Evolutionary conservation across 257 asterid species (phyloP), one percentile per base, ranked within the genome.

Genomic region (Linderniella brevidens): DNA sequence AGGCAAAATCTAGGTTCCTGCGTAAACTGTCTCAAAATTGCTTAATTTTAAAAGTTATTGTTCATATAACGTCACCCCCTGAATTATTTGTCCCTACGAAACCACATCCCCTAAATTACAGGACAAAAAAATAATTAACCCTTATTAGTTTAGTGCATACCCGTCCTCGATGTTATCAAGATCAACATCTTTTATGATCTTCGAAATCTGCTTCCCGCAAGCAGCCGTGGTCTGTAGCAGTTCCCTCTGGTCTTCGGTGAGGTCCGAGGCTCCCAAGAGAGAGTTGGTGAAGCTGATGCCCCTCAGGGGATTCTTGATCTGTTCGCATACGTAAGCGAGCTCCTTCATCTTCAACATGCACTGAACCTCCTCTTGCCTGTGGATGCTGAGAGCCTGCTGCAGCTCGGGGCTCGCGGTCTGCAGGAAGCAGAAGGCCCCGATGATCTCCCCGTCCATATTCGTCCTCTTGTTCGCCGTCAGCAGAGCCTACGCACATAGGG

Each of bases 341-440:
- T 82, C 97, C 62, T 77, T 82, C 82, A 73, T 66, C 32, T 71
- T 83, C 7, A 82, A 72, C 42, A 68, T 62, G 14, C 68, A 50
- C 57, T 54, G 66, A 58, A 59, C 69, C 47, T 79, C 97, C 61
- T 77, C 76, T 53, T 61, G 80, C 69, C 72, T 79, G 64, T 82
- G 87, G 58, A 71, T 46, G 46, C 58, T 74, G 61, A 70, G 39
- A 58, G 79, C 64, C 49, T 75, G 73, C 64, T 79, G 93, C 69
- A 79, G 25, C 53, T 82, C 93, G 19, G 87, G 79, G 43, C 80
- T 70, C 4, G 82, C 87, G 60, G 71, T 73, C 78, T 86, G 94
- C 73, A 86, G 57, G 65, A 86, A 86, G 63, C 94, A 86, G 65
- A 79, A 86, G 4, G 94, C 97, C 59, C 97, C 97, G 48, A 69